Percentiles rank a stretch among this genome's conserved stretches.
phyloP scores from a whole-genome alignment of 2,329 filamentous ascomycete genomes.

The Stachybotrys echinatus region DNA sequence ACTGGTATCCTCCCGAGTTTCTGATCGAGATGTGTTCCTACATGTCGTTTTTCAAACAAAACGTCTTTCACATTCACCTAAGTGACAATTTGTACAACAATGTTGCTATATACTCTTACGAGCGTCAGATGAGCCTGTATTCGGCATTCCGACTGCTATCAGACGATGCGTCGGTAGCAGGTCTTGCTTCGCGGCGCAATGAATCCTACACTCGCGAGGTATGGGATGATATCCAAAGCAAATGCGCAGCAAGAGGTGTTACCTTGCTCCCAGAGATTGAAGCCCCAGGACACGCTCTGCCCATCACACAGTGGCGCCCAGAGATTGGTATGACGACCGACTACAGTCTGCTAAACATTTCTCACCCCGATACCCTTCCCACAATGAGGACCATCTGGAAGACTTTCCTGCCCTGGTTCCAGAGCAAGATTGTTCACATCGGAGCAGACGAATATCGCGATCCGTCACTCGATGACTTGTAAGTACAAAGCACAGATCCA shows the following conservation, averaged over 20 bases:
- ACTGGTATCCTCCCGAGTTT: conserved; percentile 51
- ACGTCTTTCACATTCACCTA: conserved; percentile 52
- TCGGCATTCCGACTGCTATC: conserved; percentile 47
- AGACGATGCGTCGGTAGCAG: conserved; percentile 37
- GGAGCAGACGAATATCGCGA: conserved; percentile 50
- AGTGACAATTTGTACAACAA: conserved; percentile 50
- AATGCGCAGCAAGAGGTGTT: conserved; percentile 49
- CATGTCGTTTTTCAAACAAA: conserved; percentile 57
- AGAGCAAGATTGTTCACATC: conserved; percentile 48
- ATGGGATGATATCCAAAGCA: conserved; percentile 45
- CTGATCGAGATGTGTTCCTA: conserved; percentile 53
- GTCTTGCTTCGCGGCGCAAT: conserved; percentile 44
- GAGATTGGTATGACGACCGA: conserved; percentile 42
- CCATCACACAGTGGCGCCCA: conserved; percentile 54
- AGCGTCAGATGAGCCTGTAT: conserved; percentile 44
- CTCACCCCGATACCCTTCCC: conserved; percentile 45
- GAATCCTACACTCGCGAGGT: conserved; percentile 48
- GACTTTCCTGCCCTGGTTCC: conserved; percentile 50
- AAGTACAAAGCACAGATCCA: too few relatives aligned
- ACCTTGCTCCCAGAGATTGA: conserved; percentile 57
- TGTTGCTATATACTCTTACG: conserved; percentile 37
- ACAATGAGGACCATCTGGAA: conserved; percentile 45
- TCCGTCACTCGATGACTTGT: conserved; percentile 10
- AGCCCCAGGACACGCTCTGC: conserved; percentile 50
- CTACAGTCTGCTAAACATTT: conserved; percentile 38